A percentile compares a stretch with the other conserved stretches of the same genome.
phyloP scores from a whole-genome alignment of 2,329 filamentous ascomycete species.

The Lecanicillium sp. region DNA sequence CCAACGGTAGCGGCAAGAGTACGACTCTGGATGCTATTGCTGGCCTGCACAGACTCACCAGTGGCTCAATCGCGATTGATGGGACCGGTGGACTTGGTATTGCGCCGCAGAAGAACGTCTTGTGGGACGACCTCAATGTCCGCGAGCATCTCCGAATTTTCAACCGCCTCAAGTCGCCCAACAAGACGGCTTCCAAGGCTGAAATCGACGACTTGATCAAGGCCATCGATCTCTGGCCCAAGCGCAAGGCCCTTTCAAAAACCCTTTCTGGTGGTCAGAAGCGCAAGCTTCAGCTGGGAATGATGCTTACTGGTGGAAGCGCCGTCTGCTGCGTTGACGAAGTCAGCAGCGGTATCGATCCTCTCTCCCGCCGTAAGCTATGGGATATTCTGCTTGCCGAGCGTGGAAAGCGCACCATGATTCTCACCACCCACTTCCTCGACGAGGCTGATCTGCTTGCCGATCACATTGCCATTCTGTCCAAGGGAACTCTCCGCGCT shows the following conservation, averaged over 20 bases:
- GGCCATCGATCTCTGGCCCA: constrained; percentile 68
- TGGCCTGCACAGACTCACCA: constrained; percentile 70
- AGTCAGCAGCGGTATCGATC: constrained; percentile 82
- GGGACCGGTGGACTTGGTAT: constrained; percentile 75
- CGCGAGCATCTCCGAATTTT: constrained; percentile 81
- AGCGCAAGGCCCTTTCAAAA: constrained; percentile 63
- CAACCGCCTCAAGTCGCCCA: constrained; percentile 68
- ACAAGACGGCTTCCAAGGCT: constrained; percentile 47
- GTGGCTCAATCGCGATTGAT: constrained; percentile 70
- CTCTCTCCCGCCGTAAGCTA: constrained; percentile 78
- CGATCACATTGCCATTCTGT: constrained; percentile 83
- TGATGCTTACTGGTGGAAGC: constrained; percentile 91
- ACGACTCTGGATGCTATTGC: constrained; percentile 86
- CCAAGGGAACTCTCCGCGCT: constrained; percentile 74
- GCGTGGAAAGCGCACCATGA: constrained; percentile 72
- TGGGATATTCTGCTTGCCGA: constrained; percentile 91
- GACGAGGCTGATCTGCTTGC: constrained; percentile 88
- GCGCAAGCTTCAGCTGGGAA: constrained; percentile 82
- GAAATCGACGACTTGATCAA: constrained; percentile 59
- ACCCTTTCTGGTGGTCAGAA: constrained; percentile 90
- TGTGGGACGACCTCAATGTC: constrained; percentile 86
- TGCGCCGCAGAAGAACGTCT: constrained; percentile 87
- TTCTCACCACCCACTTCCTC: constrained; percentile 88
- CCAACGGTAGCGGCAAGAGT: constrained; percentile 86
- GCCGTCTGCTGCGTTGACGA: constrained; percentile 88